Evolutionary conservation across 192 early-diverging fungal species (phyloP).

Genomic region (Linnemannia elongata): DNA sequence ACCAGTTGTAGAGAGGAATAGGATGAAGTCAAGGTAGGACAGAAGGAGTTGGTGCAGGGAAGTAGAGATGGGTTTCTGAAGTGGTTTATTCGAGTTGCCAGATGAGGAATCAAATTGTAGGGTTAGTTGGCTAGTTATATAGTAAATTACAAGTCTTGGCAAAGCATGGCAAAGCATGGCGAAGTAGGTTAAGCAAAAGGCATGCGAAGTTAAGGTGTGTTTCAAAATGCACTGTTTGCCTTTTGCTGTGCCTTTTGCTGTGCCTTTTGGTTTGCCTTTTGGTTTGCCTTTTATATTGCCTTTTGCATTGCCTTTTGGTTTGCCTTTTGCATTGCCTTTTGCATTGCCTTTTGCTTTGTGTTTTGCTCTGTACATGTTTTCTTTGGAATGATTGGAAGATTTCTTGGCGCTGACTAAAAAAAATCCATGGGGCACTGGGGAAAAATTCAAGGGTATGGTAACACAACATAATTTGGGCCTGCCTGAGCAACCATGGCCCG

Average conservation of each 20-base stretch:
- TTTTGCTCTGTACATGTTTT: neutral
- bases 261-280: neutral
- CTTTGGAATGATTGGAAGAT: no score
- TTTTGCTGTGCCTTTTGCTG: neutral
- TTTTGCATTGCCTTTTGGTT: conserved; percentile 12
- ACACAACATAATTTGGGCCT: no score
- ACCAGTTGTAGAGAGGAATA: conserved; percentile 31
- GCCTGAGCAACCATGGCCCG: no score
- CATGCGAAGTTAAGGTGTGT: no score
- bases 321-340: conserved; percentile 19
- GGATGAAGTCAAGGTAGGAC: conserved; percentile 18
- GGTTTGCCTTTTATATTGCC: conserved; percentile 6
- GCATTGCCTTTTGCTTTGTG: conserved; percentile 11
- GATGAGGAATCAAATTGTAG: conserved; percentile 8
- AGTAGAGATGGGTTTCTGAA: conserved; percentile 9
- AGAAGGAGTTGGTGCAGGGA: conserved; percentile 3
- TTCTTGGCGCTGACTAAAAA: no score
- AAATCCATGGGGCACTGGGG: neutral
- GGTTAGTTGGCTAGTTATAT: neutral
- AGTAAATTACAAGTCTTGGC: conserved; percentile 1
- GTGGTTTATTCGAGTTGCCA: conserved; percentile 8
- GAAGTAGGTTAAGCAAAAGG: neutral
- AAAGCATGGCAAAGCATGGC: neutral
- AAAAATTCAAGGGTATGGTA: conserved; percentile 23
- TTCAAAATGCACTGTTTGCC: neutral